Conservation (phyloP, 352 stramenopile genomes). For the Elongisporangium undulatum region DNA sequence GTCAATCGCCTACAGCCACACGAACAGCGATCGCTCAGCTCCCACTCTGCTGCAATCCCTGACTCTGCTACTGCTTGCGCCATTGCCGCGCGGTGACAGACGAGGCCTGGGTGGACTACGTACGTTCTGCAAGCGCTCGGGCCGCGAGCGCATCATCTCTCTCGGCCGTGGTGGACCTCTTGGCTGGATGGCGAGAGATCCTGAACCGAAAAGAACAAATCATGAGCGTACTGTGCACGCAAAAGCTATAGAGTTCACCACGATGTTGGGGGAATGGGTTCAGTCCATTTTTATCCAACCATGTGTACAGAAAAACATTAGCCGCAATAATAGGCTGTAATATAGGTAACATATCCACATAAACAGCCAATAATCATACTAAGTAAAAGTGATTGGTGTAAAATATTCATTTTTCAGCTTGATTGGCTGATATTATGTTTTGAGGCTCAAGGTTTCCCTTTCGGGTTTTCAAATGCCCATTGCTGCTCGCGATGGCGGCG, state of each 20-base stretch:
- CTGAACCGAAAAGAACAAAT: neutral
- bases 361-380: neutral
- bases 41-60: neutral
- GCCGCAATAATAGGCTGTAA: too few species aligned
- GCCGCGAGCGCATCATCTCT: neutral
- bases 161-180: neutral
- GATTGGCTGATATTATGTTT: neutral
- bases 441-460: neutral
- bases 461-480: constrained; percentile 6
- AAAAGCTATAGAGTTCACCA: neutral
- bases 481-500: constrained; percentile 8
- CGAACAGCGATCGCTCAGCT: neutral
- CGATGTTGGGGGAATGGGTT: too few species aligned
- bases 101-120: neutral
- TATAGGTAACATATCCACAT: neutral
- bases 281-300: too few species aligned
- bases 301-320: too few species aligned
- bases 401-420: neutral
- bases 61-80: neutral
- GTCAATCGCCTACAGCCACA: constrained; percentile 36
- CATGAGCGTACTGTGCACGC: neutral
- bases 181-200: neutral
- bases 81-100: neutral
- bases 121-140: neutral
- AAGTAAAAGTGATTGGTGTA: neutral